These are phyloP conservation scores for Hypoxylon lienhwacheense DNA, from an alignment of 495 filamentous ascomycete species.

Conservation along the genomic window DNA sequence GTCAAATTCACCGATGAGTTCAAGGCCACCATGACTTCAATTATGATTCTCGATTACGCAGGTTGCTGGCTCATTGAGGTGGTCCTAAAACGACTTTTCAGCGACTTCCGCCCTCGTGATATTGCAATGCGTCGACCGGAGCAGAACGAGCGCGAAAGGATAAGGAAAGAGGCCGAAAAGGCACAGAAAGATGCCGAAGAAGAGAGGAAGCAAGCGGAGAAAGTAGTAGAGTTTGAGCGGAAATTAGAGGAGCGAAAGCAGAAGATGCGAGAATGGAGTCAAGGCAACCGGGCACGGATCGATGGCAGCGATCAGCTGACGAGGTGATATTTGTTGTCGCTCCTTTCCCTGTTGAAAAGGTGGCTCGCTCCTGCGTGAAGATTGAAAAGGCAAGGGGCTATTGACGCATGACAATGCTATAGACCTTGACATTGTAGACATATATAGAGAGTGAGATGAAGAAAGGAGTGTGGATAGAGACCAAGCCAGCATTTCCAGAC, in stretches of 20 bases:
- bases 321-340: constrained; percentile 2
- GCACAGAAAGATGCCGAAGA: constrained; percentile 56
- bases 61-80: constrained; percentile 91
- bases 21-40: constrained; percentile 77
- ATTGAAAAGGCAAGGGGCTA: neutral
- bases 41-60: constrained; percentile 88
- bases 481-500: no score
- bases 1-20: constrained; percentile 93
- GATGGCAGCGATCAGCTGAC: neutral
- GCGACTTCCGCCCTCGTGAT: constrained; percentile 91
- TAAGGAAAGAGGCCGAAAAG: constrained; percentile 64
- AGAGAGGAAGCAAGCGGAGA: constrained; percentile 52
- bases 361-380: neutral
- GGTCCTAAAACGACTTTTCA: constrained; percentile 81
- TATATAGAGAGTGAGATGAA: no score
- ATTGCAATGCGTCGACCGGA: constrained; percentile 85
- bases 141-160: constrained; percentile 77
- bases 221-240: constrained; percentile 56
- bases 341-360: neutral
- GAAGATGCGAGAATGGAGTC: constrained; percentile 33
- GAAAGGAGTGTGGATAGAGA: neutral
- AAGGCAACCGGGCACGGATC: constrained; percentile 5
- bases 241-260: constrained; percentile 45
- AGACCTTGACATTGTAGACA: constrained; percentile 25
- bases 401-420: constrained; percentile 15